Percentiles rank a stretch among this genome's conserved stretches.
Conservation (phyloP, 2,329 filamentous ascomycete species). For the Pseudogymnoascus sp. region DNA sequence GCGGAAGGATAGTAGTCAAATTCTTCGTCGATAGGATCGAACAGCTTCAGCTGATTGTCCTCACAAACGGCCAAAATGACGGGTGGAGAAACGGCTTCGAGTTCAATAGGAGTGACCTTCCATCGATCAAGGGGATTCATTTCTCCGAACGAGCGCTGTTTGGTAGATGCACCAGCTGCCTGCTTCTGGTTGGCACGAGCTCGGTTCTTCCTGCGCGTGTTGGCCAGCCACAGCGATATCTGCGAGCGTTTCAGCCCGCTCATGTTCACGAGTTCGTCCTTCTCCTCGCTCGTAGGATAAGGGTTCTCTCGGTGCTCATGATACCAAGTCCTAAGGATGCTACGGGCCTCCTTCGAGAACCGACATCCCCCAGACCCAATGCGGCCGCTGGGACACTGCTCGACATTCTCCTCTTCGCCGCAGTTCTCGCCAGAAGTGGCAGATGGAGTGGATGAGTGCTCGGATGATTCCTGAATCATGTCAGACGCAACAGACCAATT, state of each 20-base stretch:
- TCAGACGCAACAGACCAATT: neutral
- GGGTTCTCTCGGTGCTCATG: conserved; percentile 9
- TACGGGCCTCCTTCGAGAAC: conserved; percentile 11
- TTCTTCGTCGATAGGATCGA: conserved; percentile 3
- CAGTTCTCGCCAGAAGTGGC: conserved; percentile 4
- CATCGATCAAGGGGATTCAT: conserved; percentile 11
- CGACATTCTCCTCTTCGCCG: neutral
- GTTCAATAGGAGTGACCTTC: conserved; percentile 11
- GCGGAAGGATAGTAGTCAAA: neutral
- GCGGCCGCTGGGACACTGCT: neutral
- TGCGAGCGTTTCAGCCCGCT: conserved; percentile 10
- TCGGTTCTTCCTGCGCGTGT: conserved; percentile 10
- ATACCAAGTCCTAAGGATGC: conserved; percentile 11
- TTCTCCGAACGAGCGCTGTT: neutral
- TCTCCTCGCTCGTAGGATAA: conserved; percentile 9
- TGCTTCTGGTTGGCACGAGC: conserved; percentile 12
- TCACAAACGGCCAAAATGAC: conserved; percentile 20
- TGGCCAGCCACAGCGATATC: conserved; percentile 11
- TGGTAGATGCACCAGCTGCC: neutral
- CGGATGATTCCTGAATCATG: neutral
- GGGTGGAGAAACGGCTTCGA: conserved; percentile 9
- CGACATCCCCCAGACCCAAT: conserved; percentile 4
- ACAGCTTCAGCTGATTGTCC: conserved; percentile 4
- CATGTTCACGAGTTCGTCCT: conserved; percentile 3
- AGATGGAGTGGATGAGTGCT: neutral